These are phyloP conservation scores for Candida tetrigidarum DNA, from an alignment of 1,139 yeast genomes.

Conservation along the genomic window DNA sequence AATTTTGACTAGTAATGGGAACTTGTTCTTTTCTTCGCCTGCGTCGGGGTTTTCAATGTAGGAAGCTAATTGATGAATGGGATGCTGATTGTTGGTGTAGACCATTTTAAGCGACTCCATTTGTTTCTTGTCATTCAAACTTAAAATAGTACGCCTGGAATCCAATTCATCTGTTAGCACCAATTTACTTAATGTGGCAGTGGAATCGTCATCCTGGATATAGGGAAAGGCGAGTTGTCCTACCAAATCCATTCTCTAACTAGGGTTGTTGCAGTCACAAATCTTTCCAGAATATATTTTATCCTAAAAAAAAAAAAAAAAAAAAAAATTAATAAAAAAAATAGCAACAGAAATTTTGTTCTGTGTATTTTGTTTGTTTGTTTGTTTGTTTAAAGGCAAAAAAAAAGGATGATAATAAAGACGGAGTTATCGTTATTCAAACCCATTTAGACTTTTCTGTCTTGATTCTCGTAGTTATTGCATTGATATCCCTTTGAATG, in stretches of 20 bases:
- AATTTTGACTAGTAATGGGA: constrained; percentile 34
- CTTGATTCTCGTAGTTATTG: too few species aligned
- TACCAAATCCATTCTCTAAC: constrained; percentile 14
- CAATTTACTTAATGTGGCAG: constrained; percentile 27
- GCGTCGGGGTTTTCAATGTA: constrained; percentile 30
- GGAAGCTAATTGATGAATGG: constrained; percentile 20
- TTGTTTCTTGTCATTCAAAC: constrained; percentile 22
- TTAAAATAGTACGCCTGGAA: constrained; percentile 22
- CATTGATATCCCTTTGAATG: too few species aligned
- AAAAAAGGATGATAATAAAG: too few species aligned
- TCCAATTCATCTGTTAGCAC: constrained; percentile 28
- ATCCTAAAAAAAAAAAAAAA: not conserved
- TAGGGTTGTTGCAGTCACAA: not conserved
- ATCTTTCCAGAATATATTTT: too few species aligned
- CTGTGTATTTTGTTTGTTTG: not conserved
- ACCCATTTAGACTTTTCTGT: too few species aligned
- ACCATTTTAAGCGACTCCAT: constrained; percentile 20
- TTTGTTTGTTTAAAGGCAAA: constrained; percentile 5
- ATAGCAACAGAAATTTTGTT: not conserved
- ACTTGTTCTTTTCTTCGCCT: constrained; percentile 10
- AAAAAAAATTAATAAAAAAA: not conserved
- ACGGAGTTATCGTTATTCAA: too few species aligned
- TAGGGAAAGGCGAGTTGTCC: constrained; percentile 31
- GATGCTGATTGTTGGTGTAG: constrained; percentile 19
- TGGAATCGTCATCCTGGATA: constrained; percentile 18